Evolutionary conservation across 148 eudicot genomes (phyloP).

Genomic region (Agrostemma githago): DNA sequence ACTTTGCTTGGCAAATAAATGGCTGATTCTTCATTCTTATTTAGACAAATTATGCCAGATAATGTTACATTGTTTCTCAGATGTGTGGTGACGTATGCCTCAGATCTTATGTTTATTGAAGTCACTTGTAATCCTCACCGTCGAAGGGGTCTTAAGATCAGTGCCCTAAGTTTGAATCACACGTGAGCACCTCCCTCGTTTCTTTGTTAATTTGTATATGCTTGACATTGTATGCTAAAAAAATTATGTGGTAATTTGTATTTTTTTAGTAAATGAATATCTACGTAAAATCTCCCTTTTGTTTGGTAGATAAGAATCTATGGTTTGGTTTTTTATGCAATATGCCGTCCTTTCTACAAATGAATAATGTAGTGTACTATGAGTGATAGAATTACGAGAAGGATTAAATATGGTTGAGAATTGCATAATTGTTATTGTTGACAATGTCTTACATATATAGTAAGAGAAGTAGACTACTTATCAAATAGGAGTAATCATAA

Average conservation of each 20-base stretch:
- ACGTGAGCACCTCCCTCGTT: conserved; percentile 47
- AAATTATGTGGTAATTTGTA: neutral
- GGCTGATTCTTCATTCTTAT: neutral
- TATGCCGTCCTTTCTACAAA: neutral
- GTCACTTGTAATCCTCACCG: conserved; percentile 89
- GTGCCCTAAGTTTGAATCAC: conserved; percentile 77
- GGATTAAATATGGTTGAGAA: too few relatives aligned
- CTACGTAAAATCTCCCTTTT: neutral
- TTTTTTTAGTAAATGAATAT: neutral
- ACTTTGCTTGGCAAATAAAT: neutral
- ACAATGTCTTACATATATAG: too few relatives aligned
- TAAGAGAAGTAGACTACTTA: too few relatives aligned
- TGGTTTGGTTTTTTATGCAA: neutral
- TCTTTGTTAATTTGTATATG: neutral
- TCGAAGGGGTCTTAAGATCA: conserved; percentile 47
- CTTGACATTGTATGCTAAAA: neutral
- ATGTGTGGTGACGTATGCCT: conserved; percentile 81
- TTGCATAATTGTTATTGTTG: too few relatives aligned
- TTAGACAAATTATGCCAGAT: neutral
- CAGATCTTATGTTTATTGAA: conserved; percentile 73
- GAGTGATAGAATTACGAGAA: too few relatives aligned
- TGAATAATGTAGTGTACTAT: too few relatives aligned
- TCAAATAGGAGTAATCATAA: too few relatives aligned
- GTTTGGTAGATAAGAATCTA: neutral
- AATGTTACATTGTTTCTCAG: conserved; percentile 36